Base-by-base conservation (phyloP, 1,284 basidiomycete genomes). In the Fomitopsis palustris region DNA sequence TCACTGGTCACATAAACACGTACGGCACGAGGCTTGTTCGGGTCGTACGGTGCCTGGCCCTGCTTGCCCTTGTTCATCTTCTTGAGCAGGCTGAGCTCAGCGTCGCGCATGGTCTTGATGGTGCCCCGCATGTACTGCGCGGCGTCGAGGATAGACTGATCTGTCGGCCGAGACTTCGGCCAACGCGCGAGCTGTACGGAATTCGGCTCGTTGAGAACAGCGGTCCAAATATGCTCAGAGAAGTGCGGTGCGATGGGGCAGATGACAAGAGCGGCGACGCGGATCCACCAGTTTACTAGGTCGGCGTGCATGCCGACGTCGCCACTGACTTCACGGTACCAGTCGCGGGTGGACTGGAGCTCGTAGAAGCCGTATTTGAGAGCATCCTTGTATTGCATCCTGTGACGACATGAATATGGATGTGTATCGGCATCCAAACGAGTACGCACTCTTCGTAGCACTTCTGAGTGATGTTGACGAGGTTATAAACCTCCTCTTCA, bases 321-420 rank as follows among this genome's bases (percentile, higher is more conserved):
- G 14, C 86, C 82, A 2, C 92, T 95, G 56, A 97, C 93, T 71
- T 96, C 92, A 60, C 96, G 92, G 76, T 99, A 99, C 88, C 95
- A 95, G 74, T 99, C 96, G 54, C 97, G 90, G 2, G 89, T 83
- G 45, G 85, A 90, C 74, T 98, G 95, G 65, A 97, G 85, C 72
- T 98, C 95, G 80, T 96, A 99, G 78, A 98, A 97, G 55, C 96
- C 96, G 63, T 84, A 88, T 77, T 98, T 98, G 65, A 98, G 77
- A 3, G 95, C 95, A 63, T 96, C 95, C 77, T 98, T 98, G 87
- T 93, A 99, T 72, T 94, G 87, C 64, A 90, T 93, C 31, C 94
- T 96, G 57, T 38, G 16, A 58, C 57, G 25, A 19, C 3, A 0
- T 52, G 31, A 25, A 25, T 10, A 45, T 60, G 37, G 57, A 25